Conservation (phyloP, 768 basidiomycete species). For the Suillus hirtellus region DNA sequence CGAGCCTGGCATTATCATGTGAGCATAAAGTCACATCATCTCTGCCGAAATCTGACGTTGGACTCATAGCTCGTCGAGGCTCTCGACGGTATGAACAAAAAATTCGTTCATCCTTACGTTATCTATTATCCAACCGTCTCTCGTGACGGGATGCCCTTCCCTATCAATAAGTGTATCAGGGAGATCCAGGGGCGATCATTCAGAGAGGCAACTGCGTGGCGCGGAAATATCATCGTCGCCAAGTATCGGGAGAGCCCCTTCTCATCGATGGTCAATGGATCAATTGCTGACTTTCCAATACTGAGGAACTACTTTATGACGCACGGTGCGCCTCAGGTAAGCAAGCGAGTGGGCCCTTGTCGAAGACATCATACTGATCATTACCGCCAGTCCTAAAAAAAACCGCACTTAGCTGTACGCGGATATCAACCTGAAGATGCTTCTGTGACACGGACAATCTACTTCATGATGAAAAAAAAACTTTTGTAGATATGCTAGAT, state of each 20-base stretch:
- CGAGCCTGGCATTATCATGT: constrained; percentile 78
- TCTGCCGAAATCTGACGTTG: constrained; percentile 18
- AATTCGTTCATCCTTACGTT: constrained; percentile 77
- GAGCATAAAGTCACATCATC: constrained; percentile 22
- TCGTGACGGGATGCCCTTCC: constrained; percentile 81
- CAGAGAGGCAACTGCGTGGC: constrained; percentile 69
- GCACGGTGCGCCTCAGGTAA: constrained; percentile 53
- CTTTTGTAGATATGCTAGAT: not conserved
- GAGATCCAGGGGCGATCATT: constrained; percentile 70
- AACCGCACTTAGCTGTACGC: not conserved
- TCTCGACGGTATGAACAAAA: constrained; percentile 78
- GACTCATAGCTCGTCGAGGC: constrained; percentile 62
- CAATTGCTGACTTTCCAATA: constrained; percentile 85
- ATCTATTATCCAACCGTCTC: constrained; percentile 77
- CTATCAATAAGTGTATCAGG: constrained; percentile 71
- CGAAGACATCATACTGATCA: constrained; percentile 7
- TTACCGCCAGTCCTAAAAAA: constrained; percentile 5
- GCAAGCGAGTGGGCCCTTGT: constrained; percentile 28
- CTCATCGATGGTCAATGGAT: constrained; percentile 61
- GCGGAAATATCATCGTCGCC: constrained; percentile 76
- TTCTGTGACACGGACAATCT: not conserved
- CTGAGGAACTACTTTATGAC: constrained; percentile 77
- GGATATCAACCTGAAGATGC: not conserved
- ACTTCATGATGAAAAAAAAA: not conserved
- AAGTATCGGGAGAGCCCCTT: constrained; percentile 57